A percentile compares a stretch with the other conserved stretches of the same genome.
Conservation (phyloP, 2,329 filamentous ascomycete species). For the Botrytis byssoidea region DNA sequence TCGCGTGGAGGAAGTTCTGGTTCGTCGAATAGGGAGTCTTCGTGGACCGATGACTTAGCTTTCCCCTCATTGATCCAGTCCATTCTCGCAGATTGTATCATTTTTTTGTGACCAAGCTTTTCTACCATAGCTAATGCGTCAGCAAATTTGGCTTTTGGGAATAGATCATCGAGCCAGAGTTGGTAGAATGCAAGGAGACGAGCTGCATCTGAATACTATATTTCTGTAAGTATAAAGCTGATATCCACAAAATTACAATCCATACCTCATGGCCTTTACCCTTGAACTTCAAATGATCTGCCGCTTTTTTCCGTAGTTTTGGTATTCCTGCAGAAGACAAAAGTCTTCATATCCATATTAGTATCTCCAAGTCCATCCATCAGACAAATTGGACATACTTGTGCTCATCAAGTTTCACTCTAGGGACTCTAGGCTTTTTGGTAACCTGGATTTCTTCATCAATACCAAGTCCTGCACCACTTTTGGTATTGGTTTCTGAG, state of each 20-base stretch:
- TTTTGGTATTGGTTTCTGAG: constrained; percentile 40
- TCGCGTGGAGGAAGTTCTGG: constrained; percentile 33
- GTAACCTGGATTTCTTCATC: constrained; percentile 81
- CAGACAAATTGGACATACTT: constrained; percentile 48
- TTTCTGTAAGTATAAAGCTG: constrained; percentile 22
- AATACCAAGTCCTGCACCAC: constrained; percentile 66
- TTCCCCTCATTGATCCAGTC: constrained; percentile 82
- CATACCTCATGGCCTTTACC: constrained; percentile 89
- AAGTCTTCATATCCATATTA: constrained; percentile 54
- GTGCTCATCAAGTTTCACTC: constrained; percentile 83
- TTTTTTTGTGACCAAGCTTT: constrained; percentile 84
- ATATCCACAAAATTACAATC: neutral
- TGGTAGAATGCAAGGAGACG: constrained; percentile 88
- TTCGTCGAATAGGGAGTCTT: constrained; percentile 36
- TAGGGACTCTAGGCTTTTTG: constrained; percentile 69
- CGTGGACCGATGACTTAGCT: constrained; percentile 44
- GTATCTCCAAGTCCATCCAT: constrained; percentile 19
- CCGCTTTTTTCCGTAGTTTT: constrained; percentile 70
- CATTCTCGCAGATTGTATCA: constrained; percentile 69
- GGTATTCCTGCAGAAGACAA: constrained; percentile 82
- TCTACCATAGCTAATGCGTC: constrained; percentile 90
- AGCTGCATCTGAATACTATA: constrained; percentile 77
- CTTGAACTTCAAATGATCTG: constrained; percentile 71
- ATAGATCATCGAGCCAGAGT: constrained; percentile 94
- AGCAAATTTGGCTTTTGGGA: constrained; percentile 88